A percentile compares a stretch with the other conserved stretches of the same genome.
Conservation (phyloP, 1,284 basidiomycete species). For the Irpex sp. region DNA sequence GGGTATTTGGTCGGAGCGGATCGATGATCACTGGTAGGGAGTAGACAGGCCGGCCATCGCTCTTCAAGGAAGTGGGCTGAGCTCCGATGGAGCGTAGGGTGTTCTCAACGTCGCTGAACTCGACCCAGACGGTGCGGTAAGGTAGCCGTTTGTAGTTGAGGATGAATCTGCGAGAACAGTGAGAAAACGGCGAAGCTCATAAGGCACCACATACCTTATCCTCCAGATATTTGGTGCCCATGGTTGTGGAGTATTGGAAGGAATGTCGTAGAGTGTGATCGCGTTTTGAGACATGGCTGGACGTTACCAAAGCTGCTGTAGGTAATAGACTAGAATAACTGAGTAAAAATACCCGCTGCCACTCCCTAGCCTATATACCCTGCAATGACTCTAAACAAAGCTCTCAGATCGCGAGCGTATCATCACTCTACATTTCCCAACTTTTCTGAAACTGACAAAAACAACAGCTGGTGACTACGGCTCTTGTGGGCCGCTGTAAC, state of each 20-base stretch:
- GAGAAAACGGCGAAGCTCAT: background rate
- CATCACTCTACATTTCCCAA: background rate
- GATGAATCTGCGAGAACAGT: conserved; percentile 47
- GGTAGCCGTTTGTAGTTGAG: conserved; percentile 69
- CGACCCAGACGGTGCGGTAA: conserved; percentile 66
- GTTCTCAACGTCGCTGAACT: conserved; percentile 61
- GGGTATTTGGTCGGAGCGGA: conserved; percentile 29
- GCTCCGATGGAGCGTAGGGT: conserved; percentile 57
- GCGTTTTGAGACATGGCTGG: conserved; percentile 36
- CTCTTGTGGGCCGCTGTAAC: background rate
- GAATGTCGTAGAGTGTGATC: conserved; percentile 65
- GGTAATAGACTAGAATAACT: background rate
- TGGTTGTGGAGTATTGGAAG: conserved; percentile 53
- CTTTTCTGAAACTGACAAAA: background rate
- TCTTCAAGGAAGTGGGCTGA: conserved; percentile 45
- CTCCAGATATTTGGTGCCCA: conserved; percentile 76
- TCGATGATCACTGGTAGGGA: conserved; percentile 64
- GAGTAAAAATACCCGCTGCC: background rate
- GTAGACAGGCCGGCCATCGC: conserved; percentile 59
- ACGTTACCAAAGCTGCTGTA: background rate
- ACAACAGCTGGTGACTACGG: background rate
- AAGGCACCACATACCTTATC: conserved; percentile 28
- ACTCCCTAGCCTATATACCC: background rate
- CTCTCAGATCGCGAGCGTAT: background rate
- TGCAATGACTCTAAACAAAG: background rate